Conservation (phyloP, 2,329 filamentous ascomycete species). For the Hypoxylon sp. region DNA sequence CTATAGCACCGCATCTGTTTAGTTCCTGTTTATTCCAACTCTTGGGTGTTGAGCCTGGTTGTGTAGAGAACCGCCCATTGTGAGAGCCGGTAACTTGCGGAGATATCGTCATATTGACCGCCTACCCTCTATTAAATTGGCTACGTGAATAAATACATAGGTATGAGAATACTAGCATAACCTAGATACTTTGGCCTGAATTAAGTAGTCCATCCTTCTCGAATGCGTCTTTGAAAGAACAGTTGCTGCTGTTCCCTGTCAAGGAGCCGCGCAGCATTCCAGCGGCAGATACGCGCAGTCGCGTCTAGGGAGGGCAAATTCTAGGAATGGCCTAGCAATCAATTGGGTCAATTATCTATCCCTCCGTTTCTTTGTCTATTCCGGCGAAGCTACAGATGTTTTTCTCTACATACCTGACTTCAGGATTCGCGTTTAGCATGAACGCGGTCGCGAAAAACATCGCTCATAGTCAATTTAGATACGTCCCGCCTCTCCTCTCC, state of each 20-base stretch:
- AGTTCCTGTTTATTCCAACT: slow-evolving; percentile 44
- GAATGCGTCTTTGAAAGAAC: slow-evolving; percentile 32
- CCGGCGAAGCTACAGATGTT: slow-evolving; percentile 6
- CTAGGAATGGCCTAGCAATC: slow-evolving; percentile 30
- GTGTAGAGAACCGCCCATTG: slow-evolving; percentile 25
- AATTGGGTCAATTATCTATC: slow-evolving; percentile 22
- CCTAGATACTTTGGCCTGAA: not conserved
- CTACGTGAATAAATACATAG: too few relatives aligned
- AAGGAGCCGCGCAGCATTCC: slow-evolving; percentile 37
- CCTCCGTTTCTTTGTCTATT: slow-evolving; percentile 25
- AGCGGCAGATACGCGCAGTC: slow-evolving; percentile 5
- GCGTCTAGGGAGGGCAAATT: slow-evolving; percentile 6
- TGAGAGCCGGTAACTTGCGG: slow-evolving; percentile 15
- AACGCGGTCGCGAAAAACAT: not conserved
- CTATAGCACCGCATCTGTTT: slow-evolving; percentile 42
- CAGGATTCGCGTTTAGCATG: not conserved
- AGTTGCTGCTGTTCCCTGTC: not conserved
- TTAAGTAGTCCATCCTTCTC: slow-evolving; percentile 12
- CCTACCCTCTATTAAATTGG: slow-evolving; percentile 4
- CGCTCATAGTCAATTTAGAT: slow-evolving; percentile 11
- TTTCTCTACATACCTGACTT: not conserved
- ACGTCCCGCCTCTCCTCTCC: too few relatives aligned
- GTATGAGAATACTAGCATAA: not conserved
- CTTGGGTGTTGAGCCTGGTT: slow-evolving; percentile 41
- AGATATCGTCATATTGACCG: slow-evolving; percentile 24